Base-by-base conservation (phyloP, 2,329 filamentous ascomycete genomes). In the Fusarium setosum region DNA sequence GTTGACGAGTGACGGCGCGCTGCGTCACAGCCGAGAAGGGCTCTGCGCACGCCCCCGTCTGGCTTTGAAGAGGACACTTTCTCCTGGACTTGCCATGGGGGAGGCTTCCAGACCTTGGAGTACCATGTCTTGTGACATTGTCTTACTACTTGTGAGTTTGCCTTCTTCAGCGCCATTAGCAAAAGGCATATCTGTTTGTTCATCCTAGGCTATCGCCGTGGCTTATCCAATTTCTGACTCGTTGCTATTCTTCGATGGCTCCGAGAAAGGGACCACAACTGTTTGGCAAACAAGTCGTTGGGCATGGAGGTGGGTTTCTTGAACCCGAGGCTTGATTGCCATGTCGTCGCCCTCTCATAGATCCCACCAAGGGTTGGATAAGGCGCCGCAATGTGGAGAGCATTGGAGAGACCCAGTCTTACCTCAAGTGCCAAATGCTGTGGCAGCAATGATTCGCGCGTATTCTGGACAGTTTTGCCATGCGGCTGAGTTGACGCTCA, bases 1-100 rank as follows among this genome's bases (percentile, higher is more conserved):
- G 20, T 59, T 72, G 50, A 63, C 48, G 60, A 71, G 49, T 66
- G 56, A 69, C 58, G 48, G 56, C 59, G 58, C 51, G 58, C 42
- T 58, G 68, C 59, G 60, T 63, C 44, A 69, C 65, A 59, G 51
- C 41, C 61, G 60, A 65, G 58, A 35, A 21, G 20, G 31, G 48
- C 45, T 52, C 52, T 44, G 52, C 45, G 20, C 45, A 51, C 56
- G 17, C 56, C 63, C 32, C n/a, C 35, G 31, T 49, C 26, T 42
- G 48, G 52, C 35, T 53, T 24, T 56, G 18, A 38, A 38, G 56
- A 48, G 44, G 17, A 29, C 45, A 47, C 38, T 18, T 38, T 54
- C 41, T 35, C 26, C 48, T 32, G 40, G 6, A 21, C 50, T 24
- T 54, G 41, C 41, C 52, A 45, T 26, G 24, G 44, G 17, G 24